Percentiles rank a stretch among this genome's conserved stretches.
Evolutionary conservation across 192 early-diverging fungal species (phyloP).

Genomic region (Radiomyces spectabilis): DNA sequence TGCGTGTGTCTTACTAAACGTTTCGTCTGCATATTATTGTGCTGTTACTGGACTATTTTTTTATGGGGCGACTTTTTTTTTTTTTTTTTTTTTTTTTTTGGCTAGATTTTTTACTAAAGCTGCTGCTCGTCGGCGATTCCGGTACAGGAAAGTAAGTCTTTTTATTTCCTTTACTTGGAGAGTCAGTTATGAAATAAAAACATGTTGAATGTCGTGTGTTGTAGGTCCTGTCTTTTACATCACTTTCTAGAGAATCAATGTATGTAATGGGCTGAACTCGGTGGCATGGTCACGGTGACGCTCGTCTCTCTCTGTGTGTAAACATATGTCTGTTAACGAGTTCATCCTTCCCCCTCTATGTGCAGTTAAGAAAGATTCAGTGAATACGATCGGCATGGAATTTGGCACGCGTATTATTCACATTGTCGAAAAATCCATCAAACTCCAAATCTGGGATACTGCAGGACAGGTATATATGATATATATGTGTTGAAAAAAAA

Average conservation of each 20-base stretch:
- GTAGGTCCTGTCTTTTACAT: slow-evolving; percentile 50
- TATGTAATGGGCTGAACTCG: slow-evolving; percentile 5
- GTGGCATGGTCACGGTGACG: not conserved
- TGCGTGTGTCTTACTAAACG: too few relatives aligned
- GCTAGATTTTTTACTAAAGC: slow-evolving; percentile 44
- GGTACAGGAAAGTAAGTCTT: slow-evolving; percentile 51
- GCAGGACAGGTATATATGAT: slow-evolving; percentile 49
- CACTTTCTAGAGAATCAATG: slow-evolving; percentile 54
- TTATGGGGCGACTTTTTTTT: not conserved
- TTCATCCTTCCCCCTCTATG: too few relatives aligned
- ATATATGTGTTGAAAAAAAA: too few relatives aligned
- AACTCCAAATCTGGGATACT: slow-evolving; percentile 71
- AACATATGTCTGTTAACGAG: too few relatives aligned
- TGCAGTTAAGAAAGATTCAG: slow-evolving; percentile 48
- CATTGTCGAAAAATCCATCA: slow-evolving; percentile 57
- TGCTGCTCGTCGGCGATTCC: slow-evolving; percentile 52
- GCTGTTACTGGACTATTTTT: too few relatives aligned
- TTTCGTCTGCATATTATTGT: too few relatives aligned
- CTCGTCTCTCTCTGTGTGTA: not conserved
- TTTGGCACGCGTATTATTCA: slow-evolving; percentile 68
- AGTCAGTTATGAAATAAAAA: not conserved
- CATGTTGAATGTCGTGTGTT: not conserved
- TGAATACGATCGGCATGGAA: slow-evolving; percentile 75
- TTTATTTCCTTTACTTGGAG: not conserved
- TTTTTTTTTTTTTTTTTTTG: not conserved